These are phyloP conservation scores for Spinellus fusiger DNA, from an alignment of 192 early-diverging fungal genomes.

Conservation along the genomic window DNA sequence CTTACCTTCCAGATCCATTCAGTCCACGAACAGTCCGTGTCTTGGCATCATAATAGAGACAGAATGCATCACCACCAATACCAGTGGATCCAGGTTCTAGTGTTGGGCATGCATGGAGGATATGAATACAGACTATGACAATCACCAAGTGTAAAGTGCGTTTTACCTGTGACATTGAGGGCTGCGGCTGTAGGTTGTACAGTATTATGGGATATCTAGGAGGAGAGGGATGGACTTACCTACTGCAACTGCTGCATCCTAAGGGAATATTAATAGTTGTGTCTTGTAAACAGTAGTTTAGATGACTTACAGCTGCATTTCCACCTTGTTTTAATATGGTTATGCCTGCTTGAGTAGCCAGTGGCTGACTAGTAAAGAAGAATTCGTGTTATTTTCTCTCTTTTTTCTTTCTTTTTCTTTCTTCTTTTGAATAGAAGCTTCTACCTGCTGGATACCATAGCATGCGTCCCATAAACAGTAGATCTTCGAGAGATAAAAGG, in stretches of 20 bases:
- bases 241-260: slow-evolving; percentile 60
- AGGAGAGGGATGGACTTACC: slow-evolving; percentile 1
- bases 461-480: slow-evolving; percentile 49
- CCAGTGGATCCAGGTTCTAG: slow-evolving; percentile 68
- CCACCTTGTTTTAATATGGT: slow-evolving; percentile 59
- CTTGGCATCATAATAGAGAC: slow-evolving; percentile 67
- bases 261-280: background rate
- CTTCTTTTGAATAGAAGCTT: too few relatives aligned
- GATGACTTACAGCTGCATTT: slow-evolving; percentile 61
- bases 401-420: too few relatives aligned
- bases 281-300: background rate
- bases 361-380: slow-evolving; percentile 50
- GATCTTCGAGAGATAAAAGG: slow-evolving; percentile 43
- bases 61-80: slow-evolving; percentile 77
- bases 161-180: slow-evolving; percentile 56
- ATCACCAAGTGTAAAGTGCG: background rate
- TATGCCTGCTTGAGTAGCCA: slow-evolving; percentile 63
- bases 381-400: too few relatives aligned
- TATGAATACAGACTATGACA: too few relatives aligned
- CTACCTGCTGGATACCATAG: slow-evolving; percentile 56
- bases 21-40: slow-evolving; percentile 44
- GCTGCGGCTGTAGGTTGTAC: slow-evolving; percentile 48
- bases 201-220: slow-evolving; percentile 4
- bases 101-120: slow-evolving; percentile 9
- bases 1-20: slow-evolving; percentile 59